Evolutionary conservation across 257 asterid genomes (phyloP).

Genomic region (Solanum dulcamara): DNA sequence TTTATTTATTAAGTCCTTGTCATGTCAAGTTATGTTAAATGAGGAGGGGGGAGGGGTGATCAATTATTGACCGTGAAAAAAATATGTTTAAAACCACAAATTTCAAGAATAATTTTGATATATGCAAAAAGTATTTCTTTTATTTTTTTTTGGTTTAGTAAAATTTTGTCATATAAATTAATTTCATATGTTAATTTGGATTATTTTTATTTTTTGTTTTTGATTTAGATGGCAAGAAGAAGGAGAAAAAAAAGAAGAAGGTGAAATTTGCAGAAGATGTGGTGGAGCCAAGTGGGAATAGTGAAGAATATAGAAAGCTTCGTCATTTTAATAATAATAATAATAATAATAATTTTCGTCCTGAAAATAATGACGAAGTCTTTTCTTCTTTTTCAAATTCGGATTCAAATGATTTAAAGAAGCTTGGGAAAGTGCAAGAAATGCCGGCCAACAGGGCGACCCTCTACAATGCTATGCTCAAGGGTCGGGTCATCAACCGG

Average conservation of each 20-base stretch:
- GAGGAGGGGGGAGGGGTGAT: too few species aligned
- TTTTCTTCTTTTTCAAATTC: slow-evolving; percentile 2
- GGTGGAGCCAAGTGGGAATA: slow-evolving; percentile 78
- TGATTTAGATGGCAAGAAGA: slow-evolving; percentile 37
- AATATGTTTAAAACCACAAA: not conserved
- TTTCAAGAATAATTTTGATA: not conserved
- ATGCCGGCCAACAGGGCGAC: slow-evolving; percentile 71
- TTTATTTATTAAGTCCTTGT: not conserved
- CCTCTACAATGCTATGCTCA: slow-evolving; percentile 60
- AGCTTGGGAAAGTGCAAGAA: slow-evolving; percentile 16
- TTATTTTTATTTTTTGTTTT: not conserved
- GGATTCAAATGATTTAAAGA: not conserved
- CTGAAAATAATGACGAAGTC: not conserved
- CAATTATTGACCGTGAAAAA: fast-evolving
- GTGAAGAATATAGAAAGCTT: slow-evolving; percentile 55
- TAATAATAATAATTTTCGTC: not conserved
- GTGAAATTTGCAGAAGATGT: slow-evolving; percentile 84
- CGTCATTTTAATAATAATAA: not conserved
- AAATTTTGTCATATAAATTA: not conserved
- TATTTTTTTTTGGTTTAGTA: too few species aligned
- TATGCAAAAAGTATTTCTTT: fast-evolving
- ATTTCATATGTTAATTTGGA: not conserved
- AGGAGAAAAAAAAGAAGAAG: slow-evolving; percentile 50
- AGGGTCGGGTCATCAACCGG: slow-evolving; percentile 46
- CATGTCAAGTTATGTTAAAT: not conserved